phyloP scores from a whole-genome alignment of 2,329 filamentous ascomycete species.

The Colletotrichum kahawae region DNA sequence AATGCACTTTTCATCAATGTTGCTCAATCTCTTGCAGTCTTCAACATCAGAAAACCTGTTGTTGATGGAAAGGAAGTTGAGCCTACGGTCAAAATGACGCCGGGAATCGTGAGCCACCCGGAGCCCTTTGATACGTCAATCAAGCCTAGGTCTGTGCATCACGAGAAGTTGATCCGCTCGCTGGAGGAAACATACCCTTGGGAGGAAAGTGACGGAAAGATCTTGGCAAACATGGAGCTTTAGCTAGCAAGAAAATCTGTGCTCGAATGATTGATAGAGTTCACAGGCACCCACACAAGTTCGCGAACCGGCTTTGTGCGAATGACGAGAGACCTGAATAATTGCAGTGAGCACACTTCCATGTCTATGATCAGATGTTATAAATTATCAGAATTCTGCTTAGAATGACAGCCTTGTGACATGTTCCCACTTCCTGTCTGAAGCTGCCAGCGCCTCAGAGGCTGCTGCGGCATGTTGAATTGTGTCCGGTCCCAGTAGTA shows the following conservation, averaged over 20 bases:
- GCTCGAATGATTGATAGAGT: neutral
- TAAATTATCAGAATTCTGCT: neutral
- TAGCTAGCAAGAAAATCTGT: neutral
- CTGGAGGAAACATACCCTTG: constrained; percentile 17
- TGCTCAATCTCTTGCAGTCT: constrained; percentile 50
- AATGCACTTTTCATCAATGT: constrained; percentile 29
- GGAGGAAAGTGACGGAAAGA: constrained; percentile 14
- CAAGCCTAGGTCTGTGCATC: constrained; percentile 10
- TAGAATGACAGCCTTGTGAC: neutral
- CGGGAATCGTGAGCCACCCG: constrained; percentile 18
- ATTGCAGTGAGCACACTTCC: too few species aligned
- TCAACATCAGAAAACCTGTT: constrained; percentile 41
- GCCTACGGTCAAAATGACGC: neutral
- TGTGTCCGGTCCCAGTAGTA: neutral
- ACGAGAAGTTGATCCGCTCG: constrained; percentile 17
- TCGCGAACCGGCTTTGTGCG: neutral
- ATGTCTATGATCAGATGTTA: neutral
- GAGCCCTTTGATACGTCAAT: constrained; percentile 2
- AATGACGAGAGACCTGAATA: too few species aligned
- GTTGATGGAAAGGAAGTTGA: constrained; percentile 40
- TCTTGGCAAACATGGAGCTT: neutral
- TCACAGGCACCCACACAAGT: neutral
- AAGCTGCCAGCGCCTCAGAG: neutral
- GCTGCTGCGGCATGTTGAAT: neutral
- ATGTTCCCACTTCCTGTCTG: neutral